Evolutionary conservation across 78 protist genomes (phyloP).

Genomic region (Dictyostelium discoideum): dicty_2.7 NC_007091.3:2168501-2169000

Average conservation of each 20-base stretch:
- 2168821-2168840: not conserved
- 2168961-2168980: conserved; percentile 71
- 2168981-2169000: conserved; percentile 59
- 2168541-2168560: conserved; percentile 98
- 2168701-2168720: too few species aligned
- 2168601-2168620: conserved; percentile 96
- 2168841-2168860: not conserved
- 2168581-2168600: conserved; percentile 96
- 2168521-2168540: conserved; percentile 97
- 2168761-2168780: too few species aligned
- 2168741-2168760: too few species aligned
- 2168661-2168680: conserved; percentile 70
- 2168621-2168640: conserved; percentile 95
- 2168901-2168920: conserved; percentile 57
- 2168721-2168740: too few species aligned
- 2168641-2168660: conserved; percentile 97
- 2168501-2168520: conserved; percentile 94
- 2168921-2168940: conserved; percentile 56
- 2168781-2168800: too few species aligned
- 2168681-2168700: not conserved
- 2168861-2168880: conserved; percentile 29
- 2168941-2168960: conserved; percentile 38
- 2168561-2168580: conserved; percentile 97
- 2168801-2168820: too few species aligned
- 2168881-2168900: conserved; percentile 55